These are phyloP conservation scores for Pachyrhizus erosus DNA, from an alignment of 306 rosid species.

Conservation along the genomic window DNA sequence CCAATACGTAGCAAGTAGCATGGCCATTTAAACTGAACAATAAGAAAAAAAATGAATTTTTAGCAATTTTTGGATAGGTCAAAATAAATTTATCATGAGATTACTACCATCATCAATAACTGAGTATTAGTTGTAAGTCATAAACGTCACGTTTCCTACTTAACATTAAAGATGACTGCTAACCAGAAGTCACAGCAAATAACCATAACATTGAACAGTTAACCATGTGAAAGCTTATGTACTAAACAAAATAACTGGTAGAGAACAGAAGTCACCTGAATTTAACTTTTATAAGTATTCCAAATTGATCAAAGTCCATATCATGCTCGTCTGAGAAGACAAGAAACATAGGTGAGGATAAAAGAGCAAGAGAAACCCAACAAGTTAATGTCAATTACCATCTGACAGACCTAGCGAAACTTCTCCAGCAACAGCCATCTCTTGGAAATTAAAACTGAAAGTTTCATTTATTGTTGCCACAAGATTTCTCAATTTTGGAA, in stretches of 20 bases:
- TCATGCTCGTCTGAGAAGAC: constrained; percentile 83
- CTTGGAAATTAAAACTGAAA: constrained; percentile 83
- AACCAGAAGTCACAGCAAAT: not conserved
- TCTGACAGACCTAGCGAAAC: constrained; percentile 75
- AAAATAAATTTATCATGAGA: constrained; percentile 2
- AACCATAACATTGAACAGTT: constrained; percentile 3
- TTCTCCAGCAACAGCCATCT: constrained; percentile 99
- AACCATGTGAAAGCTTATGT: constrained; percentile 21
- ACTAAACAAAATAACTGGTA: not conserved
- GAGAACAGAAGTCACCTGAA: constrained; percentile 72
- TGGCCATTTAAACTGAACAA: constrained; percentile 18
- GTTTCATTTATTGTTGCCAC: constrained; percentile 89
- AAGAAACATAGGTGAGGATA: constrained; percentile 39
- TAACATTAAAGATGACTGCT: constrained; percentile 21
- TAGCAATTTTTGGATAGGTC: not conserved
- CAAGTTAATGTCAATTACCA: not conserved
- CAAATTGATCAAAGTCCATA: constrained; percentile 82
- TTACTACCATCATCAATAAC: not conserved
- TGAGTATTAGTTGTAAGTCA: not conserved
- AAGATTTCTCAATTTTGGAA: constrained; percentile 83
- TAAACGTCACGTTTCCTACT: not conserved
- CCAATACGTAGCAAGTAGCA: not conserved
- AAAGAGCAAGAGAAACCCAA: constrained; percentile 33
- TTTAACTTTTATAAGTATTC: constrained; percentile 92
- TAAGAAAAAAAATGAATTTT: not conserved